Conservation (phyloP, 306 rosid species). For the Medicago arabica region DNA sequence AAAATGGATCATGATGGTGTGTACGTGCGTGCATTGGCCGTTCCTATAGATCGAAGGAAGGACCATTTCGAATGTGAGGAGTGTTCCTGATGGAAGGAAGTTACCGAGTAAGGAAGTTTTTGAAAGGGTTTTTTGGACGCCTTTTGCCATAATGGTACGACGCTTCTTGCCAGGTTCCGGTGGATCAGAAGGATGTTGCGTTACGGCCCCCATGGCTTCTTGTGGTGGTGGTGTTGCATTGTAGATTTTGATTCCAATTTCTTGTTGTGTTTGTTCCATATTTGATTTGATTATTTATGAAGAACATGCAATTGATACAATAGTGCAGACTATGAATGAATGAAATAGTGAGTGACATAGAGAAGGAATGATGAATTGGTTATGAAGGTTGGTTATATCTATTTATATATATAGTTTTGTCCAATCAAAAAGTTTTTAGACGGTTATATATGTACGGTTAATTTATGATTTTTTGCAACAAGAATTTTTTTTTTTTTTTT, state of each 20-base stretch:
- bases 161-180: conserved; percentile 46
- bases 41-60: conserved; percentile 70
- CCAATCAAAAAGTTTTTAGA: no score
- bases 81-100: conserved; percentile 87
- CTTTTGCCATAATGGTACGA: conserved; percentile 69
- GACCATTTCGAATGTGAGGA: conserved; percentile 79
- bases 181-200: background rate
- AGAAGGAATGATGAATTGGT: no score
- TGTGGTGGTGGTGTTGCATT: conserved; percentile 39
- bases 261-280: conserved; percentile 43
- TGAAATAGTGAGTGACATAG: no score
- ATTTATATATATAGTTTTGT: no score
- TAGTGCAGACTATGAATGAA: no score
- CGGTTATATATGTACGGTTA: no score
- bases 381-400: no score
- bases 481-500: no score
- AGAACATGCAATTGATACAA: no score
- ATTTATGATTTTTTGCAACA: no score
- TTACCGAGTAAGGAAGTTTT: conserved; percentile 72
- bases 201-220: background rate
- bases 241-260: conserved; percentile 70
- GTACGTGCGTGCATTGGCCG: conserved; percentile 60
- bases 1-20: conserved; percentile 55
- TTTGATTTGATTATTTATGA: background rate
- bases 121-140: conserved; percentile 77